A percentile compares a stretch with the other conserved stretches of the same genome.
These are phyloP conservation scores for Plasmodium knowlesi DNA, from an alignment of 169 alveolate genomes.

Conservation along the genomic window DNA sequence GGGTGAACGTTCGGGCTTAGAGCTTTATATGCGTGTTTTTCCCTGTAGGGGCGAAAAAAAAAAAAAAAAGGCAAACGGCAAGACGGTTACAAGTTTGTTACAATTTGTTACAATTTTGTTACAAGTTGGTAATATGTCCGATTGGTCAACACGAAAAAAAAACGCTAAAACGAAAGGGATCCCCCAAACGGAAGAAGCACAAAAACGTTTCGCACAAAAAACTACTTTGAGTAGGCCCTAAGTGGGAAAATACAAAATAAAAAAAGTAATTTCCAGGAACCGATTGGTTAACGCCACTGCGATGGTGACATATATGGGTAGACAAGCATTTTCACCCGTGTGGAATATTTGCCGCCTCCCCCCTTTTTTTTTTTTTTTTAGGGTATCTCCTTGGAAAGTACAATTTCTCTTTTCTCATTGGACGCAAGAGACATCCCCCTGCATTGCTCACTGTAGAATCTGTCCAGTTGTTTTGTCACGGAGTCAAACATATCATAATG, in stretches of 20 bases:
- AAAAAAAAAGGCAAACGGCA: neutral
- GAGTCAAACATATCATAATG: constrained; percentile 33
- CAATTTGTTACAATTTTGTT: too few relatives aligned
- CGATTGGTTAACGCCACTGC: neutral
- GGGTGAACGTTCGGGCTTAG: neutral
- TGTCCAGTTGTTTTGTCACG: constrained; percentile 5
- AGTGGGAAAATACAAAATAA: neutral
- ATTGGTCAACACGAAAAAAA: neutral
- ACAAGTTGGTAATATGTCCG: neutral
- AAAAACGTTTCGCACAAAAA: neutral
- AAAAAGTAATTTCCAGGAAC: neutral
- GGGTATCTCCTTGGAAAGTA: neutral
- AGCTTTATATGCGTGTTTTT: neutral
- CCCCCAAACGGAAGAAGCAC: neutral
- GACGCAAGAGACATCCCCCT: neutral
- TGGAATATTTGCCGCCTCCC: neutral
- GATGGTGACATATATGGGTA: neutral
- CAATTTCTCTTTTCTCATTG: constrained; percentile 52
- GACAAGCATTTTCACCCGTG: neutral
- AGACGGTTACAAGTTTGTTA: neutral
- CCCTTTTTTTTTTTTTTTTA: too few relatives aligned
- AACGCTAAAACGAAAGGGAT: neutral
- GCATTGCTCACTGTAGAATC: constrained; percentile 46
- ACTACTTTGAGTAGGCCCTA: neutral
- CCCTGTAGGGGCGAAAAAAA: neutral